Base-by-base conservation (phyloP, 176 grass and related monocot species). In the Olyra latifolia region DNA sequence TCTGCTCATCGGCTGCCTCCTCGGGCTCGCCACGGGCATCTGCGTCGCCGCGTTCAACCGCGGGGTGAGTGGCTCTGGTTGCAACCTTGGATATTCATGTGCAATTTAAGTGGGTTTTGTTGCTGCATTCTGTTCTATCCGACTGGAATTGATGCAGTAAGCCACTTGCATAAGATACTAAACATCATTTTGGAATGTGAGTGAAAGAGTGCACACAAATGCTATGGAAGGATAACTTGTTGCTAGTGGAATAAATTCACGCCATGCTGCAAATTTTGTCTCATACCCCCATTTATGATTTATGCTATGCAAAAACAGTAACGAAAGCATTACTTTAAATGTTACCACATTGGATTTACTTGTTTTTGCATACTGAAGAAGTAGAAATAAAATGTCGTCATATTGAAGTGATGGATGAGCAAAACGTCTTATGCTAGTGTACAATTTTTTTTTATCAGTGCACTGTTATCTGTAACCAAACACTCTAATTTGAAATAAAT, bases 11-110 rank as follows among this genome's bases (percentile, higher is more conserved):
- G 92, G 95, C 23, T 98, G 95, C 90, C 92, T 98, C 62, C 92
- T 95, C 40, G 95, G 90, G 8, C 90, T 98, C 44, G 95, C 95
- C 50, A 98, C 90, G 35, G 95, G 95, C 23, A 91, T 98, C 50
- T 98, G 95, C 83, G 95, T 98, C 17, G 95, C 95, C 2, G 88
- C 95, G 11, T 98, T 98, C 64, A 98, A 98, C 81, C 92, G 88
- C n/a, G 95, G 88, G 90, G 96, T 92, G 68, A 90, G 75, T 77
- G 20, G 27, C 58, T 61, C 7, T 78, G 14, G 6, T 17, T 69
- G 24, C 4, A 8, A 46, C 46, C 8, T 23, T 39, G 44, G 32
- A 30, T 2, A 41, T 10, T 17, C 19, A 1, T 23, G 9, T 25
- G 17, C 16, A 15, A 4, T 40, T 43, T 67, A 56, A 77, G 39